These are phyloP conservation scores for Botrytis medusae DNA, from an alignment of 2,329 filamentous ascomycete genomes.

Conservation along the genomic window DNA sequence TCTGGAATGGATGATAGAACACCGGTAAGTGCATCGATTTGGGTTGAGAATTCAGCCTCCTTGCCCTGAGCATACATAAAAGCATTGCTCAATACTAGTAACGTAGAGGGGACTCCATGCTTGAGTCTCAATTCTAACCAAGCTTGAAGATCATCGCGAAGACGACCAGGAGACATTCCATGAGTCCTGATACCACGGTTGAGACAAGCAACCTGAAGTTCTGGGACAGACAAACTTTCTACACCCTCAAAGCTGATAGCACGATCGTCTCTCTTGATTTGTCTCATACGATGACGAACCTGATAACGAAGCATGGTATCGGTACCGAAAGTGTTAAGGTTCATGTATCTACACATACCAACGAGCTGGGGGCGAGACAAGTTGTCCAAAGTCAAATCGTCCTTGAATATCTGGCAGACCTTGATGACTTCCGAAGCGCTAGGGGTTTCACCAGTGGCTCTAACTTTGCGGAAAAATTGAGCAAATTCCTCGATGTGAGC, in stretches of 20 bases:
- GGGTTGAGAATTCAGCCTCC: slow-evolving; percentile 77
- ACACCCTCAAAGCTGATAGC: slow-evolving; percentile 94
- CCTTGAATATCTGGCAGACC: slow-evolving; percentile 98
- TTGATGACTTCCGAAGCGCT: slow-evolving; percentile 92
- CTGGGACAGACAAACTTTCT: slow-evolving; percentile 86
- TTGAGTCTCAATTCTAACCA: slow-evolving; percentile 94
- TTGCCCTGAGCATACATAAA: slow-evolving; percentile 93
- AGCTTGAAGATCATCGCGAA: slow-evolving; percentile 86
- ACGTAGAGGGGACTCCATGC: slow-evolving; percentile 92
- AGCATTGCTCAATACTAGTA: slow-evolving; percentile 93
- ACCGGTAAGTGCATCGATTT: slow-evolving; percentile 89
- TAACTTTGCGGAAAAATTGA: slow-evolving; percentile 95
- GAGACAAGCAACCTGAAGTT: slow-evolving; percentile 89
- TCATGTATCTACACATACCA: slow-evolving; percentile 98
- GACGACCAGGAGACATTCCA: slow-evolving; percentile 81
- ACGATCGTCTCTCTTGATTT: slow-evolving; percentile 97
- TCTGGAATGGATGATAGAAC: slow-evolving; percentile 94
- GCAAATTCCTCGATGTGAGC: slow-evolving; percentile 91
- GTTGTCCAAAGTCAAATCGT: slow-evolving; percentile 96
- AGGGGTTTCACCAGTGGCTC: slow-evolving; percentile 86
- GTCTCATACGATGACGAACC: slow-evolving; percentile 94
- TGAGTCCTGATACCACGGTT: slow-evolving; percentile 91
- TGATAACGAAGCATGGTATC: slow-evolving; percentile 98
- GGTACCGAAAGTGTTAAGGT: slow-evolving; percentile 93
- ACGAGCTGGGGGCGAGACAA: slow-evolving; percentile 92